A percentile compares a stretch with the other conserved stretches of the same genome.
Evolutionary conservation across 495 filamentous ascomycete species (phyloP).

Genomic region (Daldinia bambusicola): DNA sequence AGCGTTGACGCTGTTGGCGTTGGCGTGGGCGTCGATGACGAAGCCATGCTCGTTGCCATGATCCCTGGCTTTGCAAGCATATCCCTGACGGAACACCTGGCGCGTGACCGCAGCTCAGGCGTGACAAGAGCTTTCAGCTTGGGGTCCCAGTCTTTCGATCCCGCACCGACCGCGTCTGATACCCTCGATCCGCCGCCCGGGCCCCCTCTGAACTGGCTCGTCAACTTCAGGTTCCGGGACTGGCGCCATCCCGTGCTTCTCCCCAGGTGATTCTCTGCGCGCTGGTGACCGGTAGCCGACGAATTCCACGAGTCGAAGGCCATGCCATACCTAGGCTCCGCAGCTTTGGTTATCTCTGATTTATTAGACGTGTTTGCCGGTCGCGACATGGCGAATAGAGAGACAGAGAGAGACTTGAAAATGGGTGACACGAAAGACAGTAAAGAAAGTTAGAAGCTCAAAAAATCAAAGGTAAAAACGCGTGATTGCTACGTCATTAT

Average conservation of each 20-base stretch:
- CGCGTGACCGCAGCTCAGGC: constrained; percentile 55
- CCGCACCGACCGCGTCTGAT: constrained; percentile 67
- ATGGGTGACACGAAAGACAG: constrained; percentile 19
- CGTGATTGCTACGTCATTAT: constrained; percentile 40
- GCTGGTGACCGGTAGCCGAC: constrained; percentile 82
- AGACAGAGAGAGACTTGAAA: neutral
- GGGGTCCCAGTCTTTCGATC: constrained; percentile 59
- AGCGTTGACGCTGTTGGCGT: neutral
- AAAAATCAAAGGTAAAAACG: constrained; percentile 1
- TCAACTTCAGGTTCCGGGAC: constrained; percentile 72
- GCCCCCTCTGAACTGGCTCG: constrained; percentile 70
- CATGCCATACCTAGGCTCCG: constrained; percentile 58
- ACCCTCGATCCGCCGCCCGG: constrained; percentile 62
- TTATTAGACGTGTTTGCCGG: constrained; percentile 43
- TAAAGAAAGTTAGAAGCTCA: neutral
- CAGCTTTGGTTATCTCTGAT: constrained; percentile 52
- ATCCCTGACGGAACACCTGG: constrained; percentile 57
- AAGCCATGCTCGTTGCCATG: constrained; percentile 46
- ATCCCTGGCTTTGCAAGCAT: constrained; percentile 59
- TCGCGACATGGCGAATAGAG: constrained; percentile 36
- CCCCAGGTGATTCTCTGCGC: constrained; percentile 68
- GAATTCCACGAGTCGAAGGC: constrained; percentile 86
- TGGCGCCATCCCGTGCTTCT: constrained; percentile 75
- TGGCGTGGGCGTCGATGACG: neutral
- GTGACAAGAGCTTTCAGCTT: constrained; percentile 57